Percentiles rank a stretch among this genome's conserved stretches.
Evolutionary conservation across 768 basidiomycete genomes (phyloP).

Genomic region (Russula emetica): DNA sequence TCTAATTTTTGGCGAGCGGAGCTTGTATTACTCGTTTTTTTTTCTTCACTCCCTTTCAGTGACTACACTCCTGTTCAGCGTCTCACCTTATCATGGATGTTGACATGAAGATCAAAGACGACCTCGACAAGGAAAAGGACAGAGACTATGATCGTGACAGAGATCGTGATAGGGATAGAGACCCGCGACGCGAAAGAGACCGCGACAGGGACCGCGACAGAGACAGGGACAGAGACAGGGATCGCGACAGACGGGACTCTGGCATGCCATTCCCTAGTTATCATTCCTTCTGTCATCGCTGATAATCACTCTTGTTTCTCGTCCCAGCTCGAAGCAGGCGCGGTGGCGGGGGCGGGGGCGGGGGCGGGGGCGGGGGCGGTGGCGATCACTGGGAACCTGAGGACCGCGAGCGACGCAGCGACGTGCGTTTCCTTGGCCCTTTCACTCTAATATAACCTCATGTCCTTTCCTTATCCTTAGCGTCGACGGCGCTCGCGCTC

Average conservation of each 20-base stretch:
- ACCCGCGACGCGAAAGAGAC: conserved; percentile 47
- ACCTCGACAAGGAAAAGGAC: conserved; percentile 59
- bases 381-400: conserved; percentile 85
- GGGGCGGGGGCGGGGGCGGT: too few species aligned
- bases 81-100: conserved; percentile 55
- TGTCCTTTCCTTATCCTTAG: conserved; percentile 9
- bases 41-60: not conserved
- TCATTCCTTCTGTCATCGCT: conserved; percentile 6
- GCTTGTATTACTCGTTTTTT: not conserved
- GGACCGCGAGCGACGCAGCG: conserved; percentile 58
- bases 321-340: conserved; percentile 44
- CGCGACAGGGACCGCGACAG: conserved; percentile 38
- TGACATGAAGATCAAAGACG: conserved; percentile 77
- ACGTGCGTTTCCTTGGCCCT: conserved; percentile 41
- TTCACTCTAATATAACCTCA: not conserved
- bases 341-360: too few species aligned
- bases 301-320: conserved; percentile 29
- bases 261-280: conserved; percentile 38
- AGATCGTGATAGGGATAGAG: conserved; percentile 46
- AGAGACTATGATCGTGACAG: conserved; percentile 43
- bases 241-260: conserved; percentile 52
- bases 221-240: conserved; percentile 48
- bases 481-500: conserved; percentile 39
- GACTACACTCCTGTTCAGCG: not conserved
- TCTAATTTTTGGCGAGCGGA: conserved; percentile 4